phyloP scores from a whole-genome alignment of 306 rosid species.

The Quercus wislizeni region DNA sequence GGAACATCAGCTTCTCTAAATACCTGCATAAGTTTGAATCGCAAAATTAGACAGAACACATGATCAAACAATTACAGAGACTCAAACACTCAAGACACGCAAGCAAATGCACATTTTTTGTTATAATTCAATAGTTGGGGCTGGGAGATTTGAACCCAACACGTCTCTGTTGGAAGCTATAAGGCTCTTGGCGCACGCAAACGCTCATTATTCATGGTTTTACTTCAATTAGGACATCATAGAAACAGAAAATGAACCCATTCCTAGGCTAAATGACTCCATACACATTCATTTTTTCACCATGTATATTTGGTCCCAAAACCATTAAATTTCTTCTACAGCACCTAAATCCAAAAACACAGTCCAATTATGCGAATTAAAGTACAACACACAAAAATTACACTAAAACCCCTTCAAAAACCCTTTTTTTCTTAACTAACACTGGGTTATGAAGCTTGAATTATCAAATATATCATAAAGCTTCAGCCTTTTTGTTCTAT shows the following conservation, averaged over 20 bases:
- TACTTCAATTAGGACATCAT: neutral
- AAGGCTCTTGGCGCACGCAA: neutral
- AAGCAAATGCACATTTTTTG: neutral
- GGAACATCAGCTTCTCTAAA: conserved; percentile 76
- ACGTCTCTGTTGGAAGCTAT: too few relatives aligned
- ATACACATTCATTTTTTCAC: neutral
- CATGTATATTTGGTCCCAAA: neutral
- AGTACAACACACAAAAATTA: neutral
- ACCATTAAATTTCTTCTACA: neutral
- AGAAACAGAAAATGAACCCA: neutral
- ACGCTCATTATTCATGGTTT: neutral
- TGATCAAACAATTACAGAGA: neutral
- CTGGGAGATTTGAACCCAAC: too few relatives aligned
- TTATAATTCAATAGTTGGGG: too few relatives aligned
- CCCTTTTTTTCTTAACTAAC: neutral
- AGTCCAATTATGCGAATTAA: neutral
- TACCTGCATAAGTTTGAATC: conserved; percentile 41
- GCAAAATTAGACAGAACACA: too few relatives aligned
- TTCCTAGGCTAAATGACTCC: neutral
- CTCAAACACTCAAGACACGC: neutral
- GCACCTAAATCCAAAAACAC: neutral
- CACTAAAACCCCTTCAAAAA: neutral
- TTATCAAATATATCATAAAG: neutral
- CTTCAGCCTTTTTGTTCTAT: neutral
- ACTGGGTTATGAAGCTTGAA: neutral